phyloP scores from a whole-genome alignment of 2,329 filamentous ascomycete genomes.

The Curvularia sp. region DNA sequence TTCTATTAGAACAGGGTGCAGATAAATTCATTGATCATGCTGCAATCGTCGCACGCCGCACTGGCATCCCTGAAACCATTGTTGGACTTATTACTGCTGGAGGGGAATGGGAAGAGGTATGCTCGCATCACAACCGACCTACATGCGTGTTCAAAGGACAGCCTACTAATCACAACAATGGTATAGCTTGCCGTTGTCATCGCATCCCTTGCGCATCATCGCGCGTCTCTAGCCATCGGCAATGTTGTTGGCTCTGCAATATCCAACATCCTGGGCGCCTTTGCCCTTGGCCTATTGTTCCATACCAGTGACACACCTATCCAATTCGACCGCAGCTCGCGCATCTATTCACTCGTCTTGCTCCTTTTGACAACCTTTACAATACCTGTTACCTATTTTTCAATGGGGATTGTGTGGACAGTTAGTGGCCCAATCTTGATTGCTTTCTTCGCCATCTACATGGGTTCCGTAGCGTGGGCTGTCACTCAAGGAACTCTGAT shows the following conservation, averaged over 20 bases:
- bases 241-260: conserved; percentile 64
- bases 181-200: conserved; percentile 59
- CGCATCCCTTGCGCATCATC: conserved; percentile 56
- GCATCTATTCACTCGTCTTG: conserved; percentile 56
- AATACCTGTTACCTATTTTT: background rate
- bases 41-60: conserved; percentile 55
- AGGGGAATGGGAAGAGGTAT: conserved; percentile 64
- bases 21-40: conserved; percentile 63
- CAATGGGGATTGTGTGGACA: background rate
- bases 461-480: conserved; percentile 54
- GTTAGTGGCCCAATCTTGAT: conserved; percentile 39
- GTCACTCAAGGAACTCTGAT: conserved; percentile 56
- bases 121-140: conserved; percentile 8
- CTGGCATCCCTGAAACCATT: conserved; percentile 57
- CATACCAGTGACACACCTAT: conserved; percentile 32
- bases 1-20: conserved; percentile 61
- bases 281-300: conserved; percentile 61
- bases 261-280: conserved; percentile 64
- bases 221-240: conserved; percentile 60
- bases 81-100: conserved; percentile 62
- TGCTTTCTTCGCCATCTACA: conserved; percentile 55
- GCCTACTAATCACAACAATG: background rate
- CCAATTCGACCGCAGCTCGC: conserved; percentile 58
- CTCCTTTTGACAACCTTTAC: conserved; percentile 36
- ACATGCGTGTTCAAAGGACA: background rate